Evolutionary conservation across 306 rosid genomes (phyloP), one percentile per base, ranked within the genome.

Genomic region (Begonia fuchsioides): DNA sequence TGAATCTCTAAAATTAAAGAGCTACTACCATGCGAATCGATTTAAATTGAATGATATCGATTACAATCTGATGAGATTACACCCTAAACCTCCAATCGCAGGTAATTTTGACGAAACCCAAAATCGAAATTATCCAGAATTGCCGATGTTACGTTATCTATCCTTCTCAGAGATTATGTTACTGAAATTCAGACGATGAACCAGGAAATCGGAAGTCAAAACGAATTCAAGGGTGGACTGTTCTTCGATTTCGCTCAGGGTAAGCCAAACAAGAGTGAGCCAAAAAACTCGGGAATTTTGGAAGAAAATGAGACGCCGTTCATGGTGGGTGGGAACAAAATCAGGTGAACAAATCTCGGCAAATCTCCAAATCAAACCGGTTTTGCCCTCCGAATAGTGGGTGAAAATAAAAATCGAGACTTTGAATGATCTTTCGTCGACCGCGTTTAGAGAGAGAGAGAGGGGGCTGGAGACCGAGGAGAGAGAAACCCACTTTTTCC

Each of bases 1-100:
- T 19, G 47, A 38, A 44, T 26, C 47, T 52, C 73, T 62, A 49
- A 50, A 50, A 66, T 76, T 77, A 60, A 57, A 65, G 38, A 45
- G 35, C 10, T 54, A 45, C 17, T 41, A 50, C 52, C 60, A 10
- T 40, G 15, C 35, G 18, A 39, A 44, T 41, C 35, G 5, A 20
- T 20, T 40, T 40, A n/a, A n/a, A 7, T 41, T 5, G 12, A 3
- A n/a, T 11, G 12, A 41, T 10, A n/a, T 41, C 35, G 60, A 48
- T 12, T 52, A 56, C n/a, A 26, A 13, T 19, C 14, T 50, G 45
- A 41, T 2, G 3, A 2, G 45, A 41, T 10, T 7, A 41, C 5
- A 41, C 35, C 35, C 35, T 4, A 26, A 26, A 26, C 7, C 5
- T 8, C 35, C 35, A 26, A 26, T 8, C 35, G 35, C 35, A 26